These are phyloP conservation scores for Aspergillus homomorphus DNA, from an alignment of 495 filamentous ascomycete genomes.

Conservation along the genomic window DNA sequence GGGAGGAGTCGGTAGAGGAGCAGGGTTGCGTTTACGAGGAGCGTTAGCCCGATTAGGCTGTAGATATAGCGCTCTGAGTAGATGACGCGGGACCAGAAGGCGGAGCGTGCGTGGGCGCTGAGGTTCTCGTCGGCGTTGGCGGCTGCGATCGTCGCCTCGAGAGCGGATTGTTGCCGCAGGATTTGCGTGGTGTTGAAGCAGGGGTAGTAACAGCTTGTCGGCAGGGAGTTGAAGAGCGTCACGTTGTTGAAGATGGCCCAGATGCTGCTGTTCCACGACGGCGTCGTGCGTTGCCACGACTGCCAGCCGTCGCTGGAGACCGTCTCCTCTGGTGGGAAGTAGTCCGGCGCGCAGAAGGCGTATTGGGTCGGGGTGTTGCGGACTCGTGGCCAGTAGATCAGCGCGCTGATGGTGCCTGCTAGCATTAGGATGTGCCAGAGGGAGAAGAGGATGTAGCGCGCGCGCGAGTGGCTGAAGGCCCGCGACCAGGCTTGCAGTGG, in stretches of 20 bases:
- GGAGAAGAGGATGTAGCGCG: constrained; percentile 27
- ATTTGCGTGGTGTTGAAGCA: constrained; percentile 35
- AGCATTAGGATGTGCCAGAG: constrained; percentile 35
- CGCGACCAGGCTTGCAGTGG: constrained; percentile 38
- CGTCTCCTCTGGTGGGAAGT: constrained; percentile 15
- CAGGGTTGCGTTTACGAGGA: constrained; percentile 26
- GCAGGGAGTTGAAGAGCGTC: constrained; percentile 20
- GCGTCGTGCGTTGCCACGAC: constrained; percentile 18
- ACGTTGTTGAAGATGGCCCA: constrained; percentile 29
- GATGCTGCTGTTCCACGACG: constrained; percentile 31
- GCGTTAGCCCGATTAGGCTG: constrained; percentile 27
- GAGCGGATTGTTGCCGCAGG: constrained; percentile 19
- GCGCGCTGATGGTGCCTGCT: constrained; percentile 27
- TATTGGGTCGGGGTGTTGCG: constrained; percentile 24
- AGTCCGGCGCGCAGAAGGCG: constrained; percentile 35
- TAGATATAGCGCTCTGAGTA: constrained; percentile 36
- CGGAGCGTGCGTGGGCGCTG: constrained; percentile 2
- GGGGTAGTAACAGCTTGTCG: constrained; percentile 31
- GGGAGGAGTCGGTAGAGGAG: constrained; percentile 27
- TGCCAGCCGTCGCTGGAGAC: constrained; percentile 33
- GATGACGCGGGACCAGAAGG: constrained; percentile 21
- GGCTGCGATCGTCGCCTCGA: constrained; percentile 17
- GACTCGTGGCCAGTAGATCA: constrained; percentile 23
- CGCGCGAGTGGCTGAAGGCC: constrained; percentile 23
- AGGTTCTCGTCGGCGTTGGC: constrained; percentile 9